Evolutionary conservation across 352 stramenopile genomes (phyloP).

Genomic region (Pythium guiyangense): DNA sequence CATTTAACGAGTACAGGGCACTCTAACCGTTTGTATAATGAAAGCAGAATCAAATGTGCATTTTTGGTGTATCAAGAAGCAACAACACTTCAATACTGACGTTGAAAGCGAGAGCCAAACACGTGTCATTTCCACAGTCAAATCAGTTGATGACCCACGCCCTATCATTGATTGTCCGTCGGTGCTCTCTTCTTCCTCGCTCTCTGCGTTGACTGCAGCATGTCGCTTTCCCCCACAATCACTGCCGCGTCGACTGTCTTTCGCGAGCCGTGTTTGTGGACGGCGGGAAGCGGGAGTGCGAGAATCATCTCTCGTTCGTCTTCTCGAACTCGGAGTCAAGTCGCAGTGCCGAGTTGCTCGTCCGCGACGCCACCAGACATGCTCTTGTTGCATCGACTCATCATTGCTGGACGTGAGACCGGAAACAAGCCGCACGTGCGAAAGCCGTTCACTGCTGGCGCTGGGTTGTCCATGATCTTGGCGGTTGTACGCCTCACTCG

Average conservation of each 20-base stretch:
- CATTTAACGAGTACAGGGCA: too few relatives aligned
- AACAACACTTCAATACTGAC: too few relatives aligned
- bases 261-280: not conserved
- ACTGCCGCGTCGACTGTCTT: constrained; percentile 3
- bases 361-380: not conserved
- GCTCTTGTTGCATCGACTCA: not conserved
- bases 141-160: too few relatives aligned
- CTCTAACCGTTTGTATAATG: too few relatives aligned
- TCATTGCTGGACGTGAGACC: not conserved
- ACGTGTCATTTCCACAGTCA: too few relatives aligned
- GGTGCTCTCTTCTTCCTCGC: not conserved
- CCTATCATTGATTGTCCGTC: too few relatives aligned
- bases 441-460: not conserved
- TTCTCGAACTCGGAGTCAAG: not conserved
- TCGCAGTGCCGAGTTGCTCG: not conserved
- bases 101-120: too few relatives aligned
- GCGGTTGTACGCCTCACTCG: not conserved
- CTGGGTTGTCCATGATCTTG: not conserved
- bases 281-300: not conserved
- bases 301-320: not conserved
- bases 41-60: too few relatives aligned
- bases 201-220: not conserved
- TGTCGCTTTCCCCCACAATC: constrained; percentile 1
- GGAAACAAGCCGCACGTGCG: not conserved
- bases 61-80: too few relatives aligned